phyloP scores from a whole-genome alignment of 371 early-diverging fungal species.

The Actinomortierella ambigua region DNA sequence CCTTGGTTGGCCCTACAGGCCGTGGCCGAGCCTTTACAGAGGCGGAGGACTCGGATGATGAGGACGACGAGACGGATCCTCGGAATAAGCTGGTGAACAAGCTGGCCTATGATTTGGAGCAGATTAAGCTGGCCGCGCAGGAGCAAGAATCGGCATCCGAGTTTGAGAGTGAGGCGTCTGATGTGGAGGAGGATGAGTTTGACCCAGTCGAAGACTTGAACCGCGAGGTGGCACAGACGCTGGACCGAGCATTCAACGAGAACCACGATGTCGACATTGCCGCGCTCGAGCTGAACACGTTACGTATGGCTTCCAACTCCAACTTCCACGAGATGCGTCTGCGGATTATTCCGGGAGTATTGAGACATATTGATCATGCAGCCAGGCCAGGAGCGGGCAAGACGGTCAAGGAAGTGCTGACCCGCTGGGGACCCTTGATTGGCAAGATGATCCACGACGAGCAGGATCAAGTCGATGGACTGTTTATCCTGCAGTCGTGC shows the following conservation, averaged over 20 bases:
- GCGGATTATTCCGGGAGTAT: slow-evolving; percentile 68
- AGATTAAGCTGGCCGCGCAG: background rate
- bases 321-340: slow-evolving; percentile 81
- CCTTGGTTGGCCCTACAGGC: slow-evolving; percentile 61
- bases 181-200: slow-evolving; percentile 54
- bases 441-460: slow-evolving; percentile 72
- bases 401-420: slow-evolving; percentile 52
- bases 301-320: slow-evolving; percentile 90
- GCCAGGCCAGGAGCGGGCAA: slow-evolving; percentile 27
- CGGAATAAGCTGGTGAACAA: slow-evolving; percentile 39
- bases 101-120: slow-evolving; percentile 22
- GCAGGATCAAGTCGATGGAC: slow-evolving; percentile 79
- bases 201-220: slow-evolving; percentile 70
- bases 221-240: slow-evolving; percentile 77
- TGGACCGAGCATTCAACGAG: slow-evolving; percentile 83
- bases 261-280: slow-evolving; percentile 79
- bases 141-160: slow-evolving; percentile 39
- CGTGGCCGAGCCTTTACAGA: slow-evolving; percentile 55
- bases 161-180: slow-evolving; percentile 47
- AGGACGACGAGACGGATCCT: slow-evolving; percentile 50
- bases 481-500: slow-evolving; percentile 64
- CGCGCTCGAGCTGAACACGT: slow-evolving; percentile 85
- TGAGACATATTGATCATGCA: slow-evolving; percentile 60
- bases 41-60: slow-evolving; percentile 48
- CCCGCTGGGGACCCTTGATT: slow-evolving; percentile 75